Evolutionary conservation across 139 green algal species (phyloP), one percentile per base, ranked within the genome.

Genomic region (Diplosphaera chodatii): DNA sequence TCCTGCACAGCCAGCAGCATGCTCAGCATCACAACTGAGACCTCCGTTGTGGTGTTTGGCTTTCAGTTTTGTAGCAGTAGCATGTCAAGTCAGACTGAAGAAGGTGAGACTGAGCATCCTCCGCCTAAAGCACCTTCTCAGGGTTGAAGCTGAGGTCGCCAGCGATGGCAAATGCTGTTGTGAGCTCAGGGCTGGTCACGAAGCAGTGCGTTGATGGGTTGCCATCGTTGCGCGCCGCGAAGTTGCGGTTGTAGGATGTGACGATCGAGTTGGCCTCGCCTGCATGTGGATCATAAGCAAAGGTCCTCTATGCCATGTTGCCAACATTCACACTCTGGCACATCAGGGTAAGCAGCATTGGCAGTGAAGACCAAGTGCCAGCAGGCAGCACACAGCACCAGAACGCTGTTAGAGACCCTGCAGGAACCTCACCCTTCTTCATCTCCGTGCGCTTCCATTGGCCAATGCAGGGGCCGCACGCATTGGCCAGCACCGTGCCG

Each of bases 381-480:
- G 21, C 55, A 64, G 55, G 55, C 55, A 64, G 23, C 10, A 10
- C 22, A 64, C n/a, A n/a, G n/a, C n/a, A n/a, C n/a, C n/a, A n/a
- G n/a, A n/a, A n/a, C n/a, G n/a, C n/a, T n/a, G n/a, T n/a, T n/a
- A n/a, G n/a, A n/a, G n/a, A n/a, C n/a, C n/a, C n/a, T n/a, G n/a
- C n/a, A n/a, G n/a, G n/a, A n/a, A n/a, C n/a, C 70, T 2, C 59
- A 85, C 79, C 84, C 82, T 96, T 96, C 32, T 83, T 72, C 37
- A 97, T 84, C 76, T 97, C 92, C 10, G 91, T 96, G 73, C 92
- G 88, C 84, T 94, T 95, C 92, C 92, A 97, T 86, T 97, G 92
- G 25, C 92, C 92, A 65, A 97, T 97, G 89, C 92, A 97, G 63
- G 92, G 92, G 25, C 92, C 92, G 80, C 92, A 97, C 28, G 89